Evolutionary conservation across 306 rosid genomes (phyloP).

Genomic region (Dalbergia cultrata): DNA sequence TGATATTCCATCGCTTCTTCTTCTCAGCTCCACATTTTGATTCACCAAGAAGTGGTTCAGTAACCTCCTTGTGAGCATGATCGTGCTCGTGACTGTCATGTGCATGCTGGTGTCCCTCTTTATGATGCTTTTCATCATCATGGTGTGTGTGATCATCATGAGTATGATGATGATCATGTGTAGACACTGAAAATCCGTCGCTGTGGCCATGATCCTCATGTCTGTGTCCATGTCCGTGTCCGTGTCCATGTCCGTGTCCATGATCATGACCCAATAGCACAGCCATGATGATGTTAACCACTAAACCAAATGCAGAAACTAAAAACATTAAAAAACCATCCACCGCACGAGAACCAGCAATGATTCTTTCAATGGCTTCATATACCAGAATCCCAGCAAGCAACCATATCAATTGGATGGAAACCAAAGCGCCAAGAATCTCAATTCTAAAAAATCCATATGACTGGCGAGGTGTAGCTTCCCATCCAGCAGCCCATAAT

Average conservation of each 20-base stretch:
- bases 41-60: slow-evolving; percentile 60
- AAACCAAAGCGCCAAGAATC: slow-evolving; percentile 84
- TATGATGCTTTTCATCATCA: slow-evolving; percentile 41
- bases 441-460: slow-evolving; percentile 82
- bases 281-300: slow-evolving; percentile 77
- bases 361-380: slow-evolving; percentile 73
- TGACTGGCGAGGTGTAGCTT: slow-evolving; percentile 84
- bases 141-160: slow-evolving; percentile 50
- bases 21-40: slow-evolving; percentile 46
- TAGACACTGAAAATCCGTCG: slow-evolving; percentile 60
- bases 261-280: slow-evolving; percentile 80
- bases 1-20: slow-evolving; percentile 64
- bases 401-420: slow-evolving; percentile 83
- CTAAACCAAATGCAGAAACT: slow-evolving; percentile 73
- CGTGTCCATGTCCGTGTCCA: slow-evolving; percentile 64
- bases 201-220: slow-evolving; percentile 57
- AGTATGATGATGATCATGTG: slow-evolving; percentile 51
- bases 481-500: slow-evolving; percentile 88
- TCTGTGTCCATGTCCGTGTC: slow-evolving; percentile 51
- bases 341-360: slow-evolving; percentile 54
- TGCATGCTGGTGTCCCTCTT: slow-evolving; percentile 40
- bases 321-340: slow-evolving; percentile 75
- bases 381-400: slow-evolving; percentile 79
- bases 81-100: slow-evolving; percentile 46
- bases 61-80: slow-evolving; percentile 40